Conservation (phyloP, 169 alveolate species). For the Plasmodium malariae region DNA sequence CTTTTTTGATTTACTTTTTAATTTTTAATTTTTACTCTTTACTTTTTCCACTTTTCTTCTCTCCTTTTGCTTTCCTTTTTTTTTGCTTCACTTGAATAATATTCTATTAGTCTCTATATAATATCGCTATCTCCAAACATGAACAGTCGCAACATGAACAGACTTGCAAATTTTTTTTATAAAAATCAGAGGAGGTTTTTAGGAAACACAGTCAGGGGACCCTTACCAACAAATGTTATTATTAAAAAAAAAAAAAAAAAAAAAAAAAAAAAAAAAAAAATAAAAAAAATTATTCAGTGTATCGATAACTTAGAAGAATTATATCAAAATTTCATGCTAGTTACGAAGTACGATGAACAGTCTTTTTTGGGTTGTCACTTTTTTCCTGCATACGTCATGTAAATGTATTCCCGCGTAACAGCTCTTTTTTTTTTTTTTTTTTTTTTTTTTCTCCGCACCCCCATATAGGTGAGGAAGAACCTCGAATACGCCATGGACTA, state of each 20-base stretch:
- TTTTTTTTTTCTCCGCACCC: neutral
- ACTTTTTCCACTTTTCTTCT: no score
- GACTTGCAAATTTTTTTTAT: neutral
- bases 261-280: neutral
- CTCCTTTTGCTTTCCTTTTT: neutral
- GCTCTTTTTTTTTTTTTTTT: neutral
- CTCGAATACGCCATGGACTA: constrained; percentile 80
- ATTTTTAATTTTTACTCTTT: no score
- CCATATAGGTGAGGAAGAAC: constrained; percentile 30
- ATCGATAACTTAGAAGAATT: neutral
- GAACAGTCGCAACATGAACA: constrained; percentile 9
- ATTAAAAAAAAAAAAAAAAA: no score
- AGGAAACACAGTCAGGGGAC: constrained; percentile 69
- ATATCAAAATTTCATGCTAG: no score
- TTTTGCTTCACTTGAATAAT: neutral
- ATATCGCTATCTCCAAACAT: neutral
- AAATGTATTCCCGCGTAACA: neutral
- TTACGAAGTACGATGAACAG: no score
- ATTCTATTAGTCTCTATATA: neutral
- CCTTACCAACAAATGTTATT: constrained; percentile 51
- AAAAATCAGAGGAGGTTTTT: constrained; percentile 34
- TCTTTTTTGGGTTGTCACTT: no score
- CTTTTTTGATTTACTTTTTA: no score
- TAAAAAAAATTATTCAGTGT: neutral
- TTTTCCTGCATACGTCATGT: neutral